Base-by-base conservation (phyloP, 495 filamentous ascomycete genomes). In the Immersiella caudata region DNA sequence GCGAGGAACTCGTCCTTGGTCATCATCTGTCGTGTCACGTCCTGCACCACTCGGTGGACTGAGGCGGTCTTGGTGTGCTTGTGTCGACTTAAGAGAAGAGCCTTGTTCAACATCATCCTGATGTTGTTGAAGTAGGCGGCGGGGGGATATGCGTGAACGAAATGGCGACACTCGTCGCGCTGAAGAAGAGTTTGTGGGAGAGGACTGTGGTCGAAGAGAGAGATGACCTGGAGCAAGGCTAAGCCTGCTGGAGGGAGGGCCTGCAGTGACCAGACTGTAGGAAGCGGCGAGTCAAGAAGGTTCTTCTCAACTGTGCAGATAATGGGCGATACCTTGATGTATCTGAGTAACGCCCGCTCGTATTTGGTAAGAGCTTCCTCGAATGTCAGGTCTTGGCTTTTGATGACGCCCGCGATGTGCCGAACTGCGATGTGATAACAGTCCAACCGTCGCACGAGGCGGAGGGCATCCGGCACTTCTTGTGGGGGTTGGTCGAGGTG, bases 11-110 rank as follows among this genome's bases (percentile, higher is more conserved):
- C 59, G 9, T 40, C 20, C 33, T 40, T 21, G 29, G 9, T 9
- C 59, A 61, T 61, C 16, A 21, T 61, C 24, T 61, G 59, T 7
- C 59, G 27, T 8, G 59, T 25, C 18, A 25, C 33, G n/a, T 61
- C 59, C 36, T 61, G 59, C 6, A 61, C 59, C 16, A 61, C 59
- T 21, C 36, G 35, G 20, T 61, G 59, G 6, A 61, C 36, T 1
- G 59, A 46, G n/a, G 49, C 14, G 29, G 59, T 24, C 29, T 61
- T 61, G 22, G 56, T 18, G 22, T 1, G 7, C 24, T 33, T 59
- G 26, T 59, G 12, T 59, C 56, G 56, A 22, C 56, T 59, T 14
- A 59, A 9, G 22, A 59, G 56, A 59, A 26, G 26, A 1, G 56
- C 22, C 25, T 61, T 61, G 29, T 35, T 46, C 6, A 49, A 18